Percentiles rank a stretch among this genome's conserved stretches.
These are phyloP conservation scores for Nakazawaea wyomingensis DNA, from an alignment of 805 yeast species.

Conservation along the genomic window DNA sequence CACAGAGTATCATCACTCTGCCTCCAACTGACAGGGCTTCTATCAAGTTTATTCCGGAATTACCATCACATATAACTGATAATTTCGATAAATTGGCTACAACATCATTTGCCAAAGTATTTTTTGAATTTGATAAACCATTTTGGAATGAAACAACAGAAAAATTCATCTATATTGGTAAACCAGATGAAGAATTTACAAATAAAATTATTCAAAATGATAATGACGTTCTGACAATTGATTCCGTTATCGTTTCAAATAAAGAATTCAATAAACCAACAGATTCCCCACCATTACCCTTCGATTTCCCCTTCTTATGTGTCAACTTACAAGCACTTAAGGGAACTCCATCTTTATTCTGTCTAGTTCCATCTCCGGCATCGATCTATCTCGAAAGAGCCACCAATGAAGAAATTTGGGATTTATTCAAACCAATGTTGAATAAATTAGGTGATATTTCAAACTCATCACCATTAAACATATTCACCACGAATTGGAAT, in stretches of 20 bases:
- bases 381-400: slow-evolving; percentile 42
- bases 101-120: slow-evolving; percentile 42
- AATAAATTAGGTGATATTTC: slow-evolving; percentile 23
- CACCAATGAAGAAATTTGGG: slow-evolving; percentile 36
- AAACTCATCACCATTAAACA: slow-evolving; percentile 22
- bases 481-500: slow-evolving; percentile 41
- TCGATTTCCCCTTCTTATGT: slow-evolving; percentile 25
- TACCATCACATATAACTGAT: slow-evolving; percentile 28
- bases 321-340: slow-evolving; percentile 24
- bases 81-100: slow-evolving; percentile 28
- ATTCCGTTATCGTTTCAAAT: too few species aligned
- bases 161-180: slow-evolving; percentile 24
- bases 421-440: slow-evolving; percentile 37
- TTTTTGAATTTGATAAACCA: slow-evolving; percentile 39
- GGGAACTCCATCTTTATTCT: slow-evolving; percentile 34
- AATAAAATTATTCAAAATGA: slow-evolving; percentile 11
- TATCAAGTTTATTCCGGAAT: slow-evolving; percentile 30
- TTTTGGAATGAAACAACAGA: slow-evolving; percentile 40
- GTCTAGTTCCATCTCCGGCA: slow-evolving; percentile 44
- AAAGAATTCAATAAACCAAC: slow-evolving; percentile 15
- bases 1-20: slow-evolving; percentile 41
- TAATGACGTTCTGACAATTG: slow-evolving; percentile 11
- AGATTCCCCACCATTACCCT: slow-evolving; percentile 19
- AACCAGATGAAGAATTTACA: slow-evolving; percentile 22
- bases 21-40: slow-evolving; percentile 23